Conservation (phyloP, 78 protist genomes). For the Dictyostelium citrinum region DNA sequence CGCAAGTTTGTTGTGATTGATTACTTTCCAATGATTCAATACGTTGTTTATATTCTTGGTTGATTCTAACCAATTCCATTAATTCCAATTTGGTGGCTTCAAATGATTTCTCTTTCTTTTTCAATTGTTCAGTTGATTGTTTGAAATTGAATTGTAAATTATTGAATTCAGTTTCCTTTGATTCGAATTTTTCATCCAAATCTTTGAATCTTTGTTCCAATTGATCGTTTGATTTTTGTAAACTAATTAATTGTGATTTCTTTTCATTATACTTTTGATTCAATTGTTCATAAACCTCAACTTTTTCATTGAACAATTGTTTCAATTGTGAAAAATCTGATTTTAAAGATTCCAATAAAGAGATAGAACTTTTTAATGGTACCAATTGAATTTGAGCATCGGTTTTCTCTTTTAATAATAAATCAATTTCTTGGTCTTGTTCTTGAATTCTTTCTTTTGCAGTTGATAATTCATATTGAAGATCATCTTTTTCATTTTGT, state of each 20-base stretch:
- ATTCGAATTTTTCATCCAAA: neutral
- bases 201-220: neutral
- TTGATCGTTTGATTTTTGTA: neutral
- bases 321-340: neutral
- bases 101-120: conserved; percentile 47
- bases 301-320: neutral
- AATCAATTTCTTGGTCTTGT: conserved; percentile 37
- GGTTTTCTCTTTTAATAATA: conserved; percentile 34
- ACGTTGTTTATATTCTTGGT: neutral
- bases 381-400: conserved; percentile 46
- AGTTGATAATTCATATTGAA: neutral
- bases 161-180: neutral
- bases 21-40: conserved; percentile 7
- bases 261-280: conserved; percentile 5
- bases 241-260: neutral
- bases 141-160: neutral
- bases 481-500: neutral
- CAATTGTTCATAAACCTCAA: neutral
- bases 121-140: neutral
- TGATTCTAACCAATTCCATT: neutral
- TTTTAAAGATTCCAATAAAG: neutral
- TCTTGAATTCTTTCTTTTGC: conserved; percentile 1
- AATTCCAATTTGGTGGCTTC: neutral
- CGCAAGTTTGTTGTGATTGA: conserved; percentile 26
- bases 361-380: neutral